Base-by-base conservation (phyloP, 345 rosid genomes). In the Conringia planisiliqua region DNA sequence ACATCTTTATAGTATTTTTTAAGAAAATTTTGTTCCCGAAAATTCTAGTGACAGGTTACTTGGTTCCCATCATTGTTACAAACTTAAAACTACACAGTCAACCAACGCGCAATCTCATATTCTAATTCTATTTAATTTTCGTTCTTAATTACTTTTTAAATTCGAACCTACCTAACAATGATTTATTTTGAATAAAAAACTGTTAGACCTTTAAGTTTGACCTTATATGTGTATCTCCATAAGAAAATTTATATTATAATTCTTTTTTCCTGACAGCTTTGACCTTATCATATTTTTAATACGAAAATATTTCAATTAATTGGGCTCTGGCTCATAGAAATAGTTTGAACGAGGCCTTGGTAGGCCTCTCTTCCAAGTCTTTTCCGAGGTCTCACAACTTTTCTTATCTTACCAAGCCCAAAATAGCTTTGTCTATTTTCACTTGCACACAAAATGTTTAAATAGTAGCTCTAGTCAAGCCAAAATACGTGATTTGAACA, bases 21-120 rank as follows among this genome's bases (percentile, higher is more conserved):
- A n/a, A n/a, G n/a, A n/a, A n/a, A n/a, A n/a, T n/a, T 22, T 22
- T 9, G 26, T 9, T 47, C 12, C 26, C 33, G 3, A n/a, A 20
- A 10, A 48, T 32, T 43, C 11, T 42, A 26, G 12, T 54, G 63
- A 32, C 56, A 54, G 16, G 56, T 33, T 32, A 58, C 12, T 56
- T 56, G 61, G 27, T 67, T 47, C 42, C 72, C 72, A 74, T 36
- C 8, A 44, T 72, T 54, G 10, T 54, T 27, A 10, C 29, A 22
- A 22, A 22, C 24, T 22, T 22, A 22, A 22, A 22, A 22, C 2
- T 22, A 22, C 24, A 22, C 24, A 22, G 24, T 22, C 24, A 22
- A 22, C 24, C 24, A 22, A 22, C 24, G 24, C 24, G 24, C 24
- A 22, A 1, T 22, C 24, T 22, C 24, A 22, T 22, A 22, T 22